Evolutionary conservation across 768 basidiomycete genomes (phyloP), one percentile per base, ranked within the genome.

Genomic region (Tephrocybe rancida): DNA sequence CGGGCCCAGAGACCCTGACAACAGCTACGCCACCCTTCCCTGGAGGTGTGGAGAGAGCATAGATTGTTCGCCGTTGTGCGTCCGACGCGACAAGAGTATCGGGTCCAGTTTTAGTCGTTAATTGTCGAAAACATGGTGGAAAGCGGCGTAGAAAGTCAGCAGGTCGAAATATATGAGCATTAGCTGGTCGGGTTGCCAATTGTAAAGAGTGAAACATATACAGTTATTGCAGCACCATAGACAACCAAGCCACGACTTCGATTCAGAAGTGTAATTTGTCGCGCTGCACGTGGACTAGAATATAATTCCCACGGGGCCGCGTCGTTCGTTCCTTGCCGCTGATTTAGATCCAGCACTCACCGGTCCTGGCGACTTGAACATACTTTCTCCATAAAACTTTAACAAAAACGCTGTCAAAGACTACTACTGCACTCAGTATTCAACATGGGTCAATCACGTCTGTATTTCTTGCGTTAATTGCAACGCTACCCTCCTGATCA

Each of bases 21-120:
- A 96, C 85, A 1, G 86, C 91, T 16, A 96, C 80, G 14, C 93
- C 94, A 3, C 82, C 92, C 56, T 87, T 92, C 1, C 92, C 94
- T 2, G 88, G 84, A 1, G 93, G 90, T 0, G 92, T 94, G 0
- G 93, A 91, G 24, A 95, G 77, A 1, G 93, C 94, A 65, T 89
- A 96, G 42, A 96, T 91, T 2, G 94, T 95, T 21, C 69, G 63
- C n/a, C 78, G 73, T 64, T 91, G 87, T 5, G 86, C 75, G 56
- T 77, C 72, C 19, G 78, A 78, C 32, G 61, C 65, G 29, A 69
- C 57, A 5, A 64, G 59, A 3, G 34, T 34, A n/a, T 34, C 32
- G 34, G 49, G 38, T 35, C 19, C 41, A 9, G 16, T 38, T 25
- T 21, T 32, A 5, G 52, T 50, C 5, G 57, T 35, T 21, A 58